A percentile compares a stretch with the other conserved stretches of the same genome.
These are phyloP conservation scores for Elaeagnus macrophylla DNA, from an alignment of 306 rosid genomes.

Conservation along the genomic window DNA sequence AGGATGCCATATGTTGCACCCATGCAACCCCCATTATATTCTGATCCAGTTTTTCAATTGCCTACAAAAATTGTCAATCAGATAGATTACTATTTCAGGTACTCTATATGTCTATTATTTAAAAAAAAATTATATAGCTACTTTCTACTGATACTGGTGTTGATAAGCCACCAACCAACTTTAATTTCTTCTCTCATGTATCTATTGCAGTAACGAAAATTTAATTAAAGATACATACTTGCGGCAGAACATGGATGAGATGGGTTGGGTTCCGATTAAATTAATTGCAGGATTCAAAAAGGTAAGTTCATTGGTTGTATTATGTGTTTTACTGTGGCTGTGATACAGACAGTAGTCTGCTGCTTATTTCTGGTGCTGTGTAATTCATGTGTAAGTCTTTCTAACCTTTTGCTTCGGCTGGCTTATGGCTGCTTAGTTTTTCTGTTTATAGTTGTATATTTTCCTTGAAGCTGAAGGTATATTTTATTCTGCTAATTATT, in stretches of 20 bases:
- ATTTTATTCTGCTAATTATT: too few relatives aligned
- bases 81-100: conserved; percentile 93
- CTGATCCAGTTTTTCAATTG: conserved; percentile 51
- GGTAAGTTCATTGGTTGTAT: conserved; percentile 37
- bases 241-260: conserved; percentile 77
- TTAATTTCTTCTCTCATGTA: conserved; percentile 8
- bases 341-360: background rate
- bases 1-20: conserved; percentile 49
- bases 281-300: conserved; percentile 69
- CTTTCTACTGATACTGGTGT: conserved; percentile 11
- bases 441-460: too few relatives aligned
- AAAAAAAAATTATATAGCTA: background rate
- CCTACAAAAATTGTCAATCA: conserved; percentile 55
- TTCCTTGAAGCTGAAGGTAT: too few relatives aligned
- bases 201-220: conserved; percentile 65
- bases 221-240: conserved; percentile 66
- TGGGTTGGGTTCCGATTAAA: conserved; percentile 75
- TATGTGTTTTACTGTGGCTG: conserved; percentile 13
- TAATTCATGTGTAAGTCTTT: background rate
- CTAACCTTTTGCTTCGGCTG: too few relatives aligned
- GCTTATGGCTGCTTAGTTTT: too few relatives aligned
- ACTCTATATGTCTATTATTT: conserved; percentile 4
- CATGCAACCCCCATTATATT: conserved; percentile 30
- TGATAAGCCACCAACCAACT: conserved; percentile 17
- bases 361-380: background rate